phyloP scores from a whole-genome alignment of 108 stramenopile genomes.

The Conticribra weissflogii region DNA sequence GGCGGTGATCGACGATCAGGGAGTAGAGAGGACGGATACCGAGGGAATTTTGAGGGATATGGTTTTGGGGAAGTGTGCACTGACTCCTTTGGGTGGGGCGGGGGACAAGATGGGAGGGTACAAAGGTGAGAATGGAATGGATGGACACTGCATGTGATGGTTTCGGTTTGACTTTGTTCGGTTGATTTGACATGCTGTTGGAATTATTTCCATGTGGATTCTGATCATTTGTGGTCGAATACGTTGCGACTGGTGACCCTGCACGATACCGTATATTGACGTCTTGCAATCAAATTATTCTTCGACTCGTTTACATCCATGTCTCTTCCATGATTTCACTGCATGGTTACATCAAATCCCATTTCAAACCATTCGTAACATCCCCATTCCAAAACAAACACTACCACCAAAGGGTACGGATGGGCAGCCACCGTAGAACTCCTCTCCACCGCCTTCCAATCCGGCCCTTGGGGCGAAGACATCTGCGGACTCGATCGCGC shows the following conservation, averaged over 20 bases:
- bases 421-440: conserved; percentile 73
- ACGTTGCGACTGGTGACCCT: no score
- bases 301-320: no score
- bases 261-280: no score
- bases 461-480: conserved; percentile 67
- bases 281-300: no score
- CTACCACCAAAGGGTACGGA: conserved; percentile 44
- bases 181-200: no score
- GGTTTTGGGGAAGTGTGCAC: conserved; percentile 67
- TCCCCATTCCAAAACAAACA: background rate
- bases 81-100: conserved; percentile 70
- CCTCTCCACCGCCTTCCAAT: conserved; percentile 65
- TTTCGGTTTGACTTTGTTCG: no score
- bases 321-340: no score
- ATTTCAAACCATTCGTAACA: no score
- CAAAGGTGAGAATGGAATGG: conserved; percentile 44
- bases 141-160: no score
- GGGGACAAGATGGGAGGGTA: conserved; percentile 74
- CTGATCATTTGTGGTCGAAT: background rate
- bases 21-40: conserved; percentile 65
- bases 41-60: conserved; percentile 69
- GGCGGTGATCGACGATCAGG: conserved; percentile 62
- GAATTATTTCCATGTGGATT: background rate
- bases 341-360: no score
- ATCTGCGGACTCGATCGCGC: conserved; percentile 65